A percentile compares a stretch with the other conserved stretches of the same genome.
Evolutionary conservation across 2,329 filamentous ascomycete species (phyloP).

Genomic region (Colletotrichum theobromicola): DNA sequence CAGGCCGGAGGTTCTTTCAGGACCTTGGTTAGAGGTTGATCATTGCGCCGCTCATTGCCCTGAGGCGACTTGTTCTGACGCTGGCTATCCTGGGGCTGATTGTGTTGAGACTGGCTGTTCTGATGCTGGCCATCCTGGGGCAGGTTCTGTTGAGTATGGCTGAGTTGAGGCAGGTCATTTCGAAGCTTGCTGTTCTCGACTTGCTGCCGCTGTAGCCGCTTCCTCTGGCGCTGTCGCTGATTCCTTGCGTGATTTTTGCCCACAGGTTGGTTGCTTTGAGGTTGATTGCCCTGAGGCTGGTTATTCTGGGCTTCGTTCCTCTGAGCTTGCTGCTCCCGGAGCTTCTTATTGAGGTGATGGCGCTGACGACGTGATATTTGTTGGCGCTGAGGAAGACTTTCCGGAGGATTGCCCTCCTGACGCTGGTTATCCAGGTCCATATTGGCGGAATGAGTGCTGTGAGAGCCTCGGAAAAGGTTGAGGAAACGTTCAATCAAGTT

Average conservation of each 20-base stretch:
- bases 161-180: neutral
- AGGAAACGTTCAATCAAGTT: neutral
- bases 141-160: neutral
- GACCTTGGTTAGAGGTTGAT: neutral
- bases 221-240: neutral
- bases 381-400: accelerated
- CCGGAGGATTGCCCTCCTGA: neutral
- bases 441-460: accelerated
- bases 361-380: neutral
- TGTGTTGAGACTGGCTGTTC: neutral
- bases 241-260: neutral
- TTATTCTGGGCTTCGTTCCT: accelerated
- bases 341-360: neutral
- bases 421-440: neutral
- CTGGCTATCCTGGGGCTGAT: neutral
- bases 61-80: neutral
- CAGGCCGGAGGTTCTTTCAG: neutral
- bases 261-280: too few relatives aligned
- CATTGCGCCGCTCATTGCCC: neutral
- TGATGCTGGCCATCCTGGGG: neutral
- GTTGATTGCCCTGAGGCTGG: neutral
- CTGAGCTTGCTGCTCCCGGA: neutral
- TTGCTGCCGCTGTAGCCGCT: neutral
- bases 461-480: neutral
- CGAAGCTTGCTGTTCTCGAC: neutral